Evolutionary conservation across 2,329 filamentous ascomycete species (phyloP).

Genomic region (Epichloe typhina): DNA sequence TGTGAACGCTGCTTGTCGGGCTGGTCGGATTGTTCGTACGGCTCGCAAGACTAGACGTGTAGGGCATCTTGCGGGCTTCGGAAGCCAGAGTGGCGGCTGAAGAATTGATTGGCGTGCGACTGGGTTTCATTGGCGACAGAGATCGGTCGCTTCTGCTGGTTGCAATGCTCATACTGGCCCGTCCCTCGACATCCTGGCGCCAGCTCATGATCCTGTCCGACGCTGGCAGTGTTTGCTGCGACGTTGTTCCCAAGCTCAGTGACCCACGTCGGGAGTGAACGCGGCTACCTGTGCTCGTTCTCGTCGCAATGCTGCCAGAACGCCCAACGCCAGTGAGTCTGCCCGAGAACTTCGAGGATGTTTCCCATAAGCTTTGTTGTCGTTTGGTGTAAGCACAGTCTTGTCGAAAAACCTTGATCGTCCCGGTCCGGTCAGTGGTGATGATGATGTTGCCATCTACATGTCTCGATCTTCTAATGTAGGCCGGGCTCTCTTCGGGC

Average conservation of each 20-base stretch:
- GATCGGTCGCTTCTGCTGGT: slow-evolving; percentile 39
- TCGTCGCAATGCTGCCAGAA: slow-evolving; percentile 42
- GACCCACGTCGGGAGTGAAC: slow-evolving; percentile 41
- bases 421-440: slow-evolving; percentile 75
- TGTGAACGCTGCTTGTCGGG: slow-evolving; percentile 23
- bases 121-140: slow-evolving; percentile 37
- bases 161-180: slow-evolving; percentile 25
- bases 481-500: slow-evolving; percentile 61
- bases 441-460: slow-evolving; percentile 79
- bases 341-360: slow-evolving; percentile 61
- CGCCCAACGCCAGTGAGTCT: slow-evolving; percentile 44
- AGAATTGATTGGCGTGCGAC: slow-evolving; percentile 22
- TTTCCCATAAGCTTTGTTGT: slow-evolving; percentile 64
- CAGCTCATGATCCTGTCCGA: slow-evolving; percentile 78
- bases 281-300: slow-evolving; percentile 35
- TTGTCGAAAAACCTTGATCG: slow-evolving; percentile 89
- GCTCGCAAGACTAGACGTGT: slow-evolving; percentile 17
- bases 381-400: slow-evolving; percentile 81
- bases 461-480: slow-evolving; percentile 64
- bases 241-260: slow-evolving; percentile 24
- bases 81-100: slow-evolving; percentile 28
- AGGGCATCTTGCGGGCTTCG: slow-evolving; percentile 33
- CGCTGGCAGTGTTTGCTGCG: slow-evolving; percentile 18
- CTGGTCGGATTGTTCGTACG: slow-evolving; percentile 20
- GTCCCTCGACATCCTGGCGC: slow-evolving; percentile 53